Evolutionary conservation across 306 rosid species (phyloP).

Genomic region (Cucumis cinereus): DNA sequence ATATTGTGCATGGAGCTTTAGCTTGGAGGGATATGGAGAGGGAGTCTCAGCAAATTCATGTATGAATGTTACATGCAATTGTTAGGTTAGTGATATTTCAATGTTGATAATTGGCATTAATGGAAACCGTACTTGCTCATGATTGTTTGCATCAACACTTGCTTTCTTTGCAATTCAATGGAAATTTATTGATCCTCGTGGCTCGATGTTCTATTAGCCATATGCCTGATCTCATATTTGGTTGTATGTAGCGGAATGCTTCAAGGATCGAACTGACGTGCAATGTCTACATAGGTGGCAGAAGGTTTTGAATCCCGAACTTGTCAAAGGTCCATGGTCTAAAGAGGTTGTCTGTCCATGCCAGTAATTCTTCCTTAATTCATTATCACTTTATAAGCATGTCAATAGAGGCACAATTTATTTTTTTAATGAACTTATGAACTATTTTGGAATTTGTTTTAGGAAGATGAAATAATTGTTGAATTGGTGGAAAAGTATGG

Average conservation of each 20-base stretch:
- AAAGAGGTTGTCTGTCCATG: constrained; percentile 60
- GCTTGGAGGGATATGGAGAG: background rate
- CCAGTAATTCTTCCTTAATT: background rate
- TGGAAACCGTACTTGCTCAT: background rate
- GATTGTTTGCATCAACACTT: background rate
- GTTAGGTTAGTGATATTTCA: background rate
- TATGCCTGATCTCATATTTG: constrained; percentile 22
- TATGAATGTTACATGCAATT: background rate
- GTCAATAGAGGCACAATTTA: background rate
- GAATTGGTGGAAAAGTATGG: constrained; percentile 76
- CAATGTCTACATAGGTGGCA: constrained; percentile 99
- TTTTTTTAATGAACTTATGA: background rate
- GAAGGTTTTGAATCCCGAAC: constrained; percentile 97
- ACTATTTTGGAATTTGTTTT: constrained; percentile 5
- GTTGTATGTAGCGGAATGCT: constrained; percentile 75
- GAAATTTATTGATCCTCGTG: background rate
- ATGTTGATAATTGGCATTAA: background rate
- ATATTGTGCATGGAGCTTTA: background rate
- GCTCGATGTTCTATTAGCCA: background rate
- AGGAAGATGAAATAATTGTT: constrained; percentile 86
- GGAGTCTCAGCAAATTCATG: background rate
- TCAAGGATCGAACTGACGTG: constrained; percentile 97
- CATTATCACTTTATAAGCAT: background rate
- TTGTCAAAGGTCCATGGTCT: constrained; percentile 99
- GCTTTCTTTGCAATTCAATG: background rate